Conservation (phyloP, 2,329 filamentous ascomycete species). For the Trichoderma arundinaceum region DNA sequence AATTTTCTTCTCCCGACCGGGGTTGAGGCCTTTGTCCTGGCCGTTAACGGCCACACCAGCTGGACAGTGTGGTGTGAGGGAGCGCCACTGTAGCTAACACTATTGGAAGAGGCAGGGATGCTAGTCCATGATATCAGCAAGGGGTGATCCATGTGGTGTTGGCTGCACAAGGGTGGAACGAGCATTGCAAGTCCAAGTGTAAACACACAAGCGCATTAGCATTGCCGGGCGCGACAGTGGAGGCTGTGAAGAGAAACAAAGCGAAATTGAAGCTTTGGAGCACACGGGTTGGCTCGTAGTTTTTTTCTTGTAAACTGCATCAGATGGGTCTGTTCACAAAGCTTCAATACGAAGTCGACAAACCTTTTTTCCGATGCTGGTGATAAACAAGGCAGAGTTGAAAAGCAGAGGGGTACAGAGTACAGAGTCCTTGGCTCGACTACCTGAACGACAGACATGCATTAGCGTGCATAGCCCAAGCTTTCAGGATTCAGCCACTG, state of each 20-base stretch:
- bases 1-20: constrained; percentile 19
- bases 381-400: too few species aligned
- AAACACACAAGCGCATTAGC: too few species aligned
- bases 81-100: constrained; percentile 18
- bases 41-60: constrained; percentile 11
- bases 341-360: too few species aligned
- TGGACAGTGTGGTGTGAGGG: constrained; percentile 29
- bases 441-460: constrained; percentile 4
- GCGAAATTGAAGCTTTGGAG: too few species aligned
- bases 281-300: too few species aligned
- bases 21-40: constrained; percentile 2
- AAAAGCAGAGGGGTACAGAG: not conserved
- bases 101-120: constrained; percentile 22
- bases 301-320: too few species aligned
- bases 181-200: not conserved
- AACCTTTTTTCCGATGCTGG: not conserved
- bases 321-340: too few species aligned
- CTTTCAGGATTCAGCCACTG: constrained; percentile 26
- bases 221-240: too few species aligned
- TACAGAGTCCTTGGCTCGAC: not conserved
- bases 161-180: constrained; percentile 15
- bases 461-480: constrained; percentile 16
- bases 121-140: constrained; percentile 9
- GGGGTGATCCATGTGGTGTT: constrained; percentile 14
- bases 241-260: too few species aligned